Conservation (phyloP, 306 rosid genomes). For the Parietaria judaica region DNA sequence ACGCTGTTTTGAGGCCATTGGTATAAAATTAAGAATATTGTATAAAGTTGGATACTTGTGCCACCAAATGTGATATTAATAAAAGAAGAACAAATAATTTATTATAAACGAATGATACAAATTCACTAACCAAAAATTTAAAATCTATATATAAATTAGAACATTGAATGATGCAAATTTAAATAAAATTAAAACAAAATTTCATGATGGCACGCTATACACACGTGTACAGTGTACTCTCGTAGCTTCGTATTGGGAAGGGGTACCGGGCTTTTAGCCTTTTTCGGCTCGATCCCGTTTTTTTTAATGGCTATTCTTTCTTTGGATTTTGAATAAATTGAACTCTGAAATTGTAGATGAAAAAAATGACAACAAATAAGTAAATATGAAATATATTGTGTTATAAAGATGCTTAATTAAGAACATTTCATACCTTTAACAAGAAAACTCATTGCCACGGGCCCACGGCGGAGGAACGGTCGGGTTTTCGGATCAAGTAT, state of each 20-base stretch:
- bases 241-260: too few relatives aligned
- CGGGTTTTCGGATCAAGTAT: conserved; percentile 19
- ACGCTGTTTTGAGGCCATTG: too few relatives aligned
- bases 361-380: background rate
- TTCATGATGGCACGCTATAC: too few relatives aligned
- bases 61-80: too few relatives aligned
- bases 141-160: background rate
- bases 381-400: background rate
- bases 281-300: background rate
- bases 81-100: too few relatives aligned
- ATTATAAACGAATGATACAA: too few relatives aligned
- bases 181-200: background rate
- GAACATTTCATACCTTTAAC: background rate
- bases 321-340: background rate
- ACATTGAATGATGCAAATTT: background rate
- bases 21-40: too few relatives aligned
- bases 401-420: background rate
- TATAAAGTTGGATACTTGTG: too few relatives aligned
- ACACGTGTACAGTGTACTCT: too few relatives aligned
- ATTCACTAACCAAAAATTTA: too few relatives aligned
- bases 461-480: conserved; percentile 17
- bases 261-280: background rate
- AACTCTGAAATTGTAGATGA: background rate
- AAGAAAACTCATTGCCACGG: conserved; percentile 18
- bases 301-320: background rate